These are phyloP conservation scores for Neonectria ditissima DNA, from an alignment of 2,329 filamentous ascomycete species.

Conservation along the genomic window DNA sequence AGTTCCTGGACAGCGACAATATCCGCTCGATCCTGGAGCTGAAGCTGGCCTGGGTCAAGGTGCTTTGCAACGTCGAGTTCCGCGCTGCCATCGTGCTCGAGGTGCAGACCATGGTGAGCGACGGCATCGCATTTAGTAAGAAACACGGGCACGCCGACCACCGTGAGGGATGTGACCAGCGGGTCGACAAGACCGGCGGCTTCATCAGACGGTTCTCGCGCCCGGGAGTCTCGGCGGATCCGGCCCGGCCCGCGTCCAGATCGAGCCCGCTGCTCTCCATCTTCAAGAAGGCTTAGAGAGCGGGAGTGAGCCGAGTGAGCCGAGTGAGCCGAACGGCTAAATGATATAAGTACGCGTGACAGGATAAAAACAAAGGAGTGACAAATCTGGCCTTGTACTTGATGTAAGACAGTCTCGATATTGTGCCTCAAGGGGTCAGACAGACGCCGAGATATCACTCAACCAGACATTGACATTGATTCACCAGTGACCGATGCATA, in stretches of 20 bases:
- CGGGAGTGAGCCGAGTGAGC: too few species aligned
- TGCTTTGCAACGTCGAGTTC: constrained; percentile 12
- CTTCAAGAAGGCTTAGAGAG: not conserved
- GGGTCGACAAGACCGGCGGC: not conserved
- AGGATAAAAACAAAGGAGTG: too few species aligned
- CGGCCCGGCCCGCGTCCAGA: not conserved
- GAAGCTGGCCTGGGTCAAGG: constrained; percentile 17
- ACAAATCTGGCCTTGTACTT: too few species aligned
- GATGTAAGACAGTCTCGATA: too few species aligned
- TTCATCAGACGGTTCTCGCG: not conserved
- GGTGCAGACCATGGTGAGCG: constrained; percentile 14
- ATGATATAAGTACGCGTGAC: not conserved
- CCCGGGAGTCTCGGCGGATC: not conserved
- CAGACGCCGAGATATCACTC: not conserved
- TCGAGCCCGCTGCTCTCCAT: not conserved
- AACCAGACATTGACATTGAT: not conserved
- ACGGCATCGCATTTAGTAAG: constrained; percentile 13
- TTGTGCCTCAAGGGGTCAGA: not conserved
- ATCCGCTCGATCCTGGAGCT: constrained; percentile 4
- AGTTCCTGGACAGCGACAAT: not conserved
- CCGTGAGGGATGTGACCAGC: constrained; percentile 21
- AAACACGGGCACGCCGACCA: constrained; percentile 16
- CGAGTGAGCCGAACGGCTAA: not conserved
- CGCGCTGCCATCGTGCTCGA: constrained; percentile 15
- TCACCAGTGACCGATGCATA: not conserved